Conservation (phyloP, 1,284 basidiomycete genomes). For the Cryptococcus depauperatus region DNA sequence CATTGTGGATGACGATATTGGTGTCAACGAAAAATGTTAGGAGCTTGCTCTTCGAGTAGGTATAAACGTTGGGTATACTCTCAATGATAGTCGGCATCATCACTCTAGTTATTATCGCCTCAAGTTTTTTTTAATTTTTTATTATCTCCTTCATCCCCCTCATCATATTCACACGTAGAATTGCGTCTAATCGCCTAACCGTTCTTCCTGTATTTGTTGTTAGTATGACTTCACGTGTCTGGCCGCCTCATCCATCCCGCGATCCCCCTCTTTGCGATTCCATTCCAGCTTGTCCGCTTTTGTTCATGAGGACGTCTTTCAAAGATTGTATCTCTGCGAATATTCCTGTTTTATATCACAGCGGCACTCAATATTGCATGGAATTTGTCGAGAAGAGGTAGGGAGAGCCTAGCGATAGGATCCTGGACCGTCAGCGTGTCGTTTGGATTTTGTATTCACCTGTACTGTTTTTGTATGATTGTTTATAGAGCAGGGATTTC, state of each 20-base stretch:
- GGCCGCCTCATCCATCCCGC: constrained; percentile 49
- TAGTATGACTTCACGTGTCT: neutral
- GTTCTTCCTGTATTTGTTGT: neutral
- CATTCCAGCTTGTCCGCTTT: constrained; percentile 5
- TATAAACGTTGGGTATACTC: constrained; percentile 39
- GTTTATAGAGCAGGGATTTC: neutral
- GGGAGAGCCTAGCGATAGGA: constrained; percentile 46
- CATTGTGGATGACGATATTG: too few relatives aligned
- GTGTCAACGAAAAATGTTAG: too few relatives aligned
- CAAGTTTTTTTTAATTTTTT: constrained; percentile 2
- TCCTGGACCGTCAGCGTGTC: constrained; percentile 34
- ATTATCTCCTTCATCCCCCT: neutral
- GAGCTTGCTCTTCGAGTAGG: constrained; percentile 38
- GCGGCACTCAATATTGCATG: constrained; percentile 8
- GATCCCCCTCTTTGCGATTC: constrained; percentile 12
- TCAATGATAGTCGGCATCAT: constrained; percentile 38
- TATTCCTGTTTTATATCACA: constrained; percentile 1
- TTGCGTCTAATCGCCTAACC: too few relatives aligned
- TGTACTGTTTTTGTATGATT: constrained; percentile 6
- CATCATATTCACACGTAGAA: neutral
- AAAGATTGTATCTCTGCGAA: neutral
- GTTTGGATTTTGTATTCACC: constrained; percentile 1
- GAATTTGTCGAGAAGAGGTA: constrained; percentile 3
- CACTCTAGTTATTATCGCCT: neutral
- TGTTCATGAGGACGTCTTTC: too few relatives aligned